A percentile compares a stretch with the other conserved stretches of the same genome.
These are phyloP conservation scores for Boletus reticulatus DNA, from an alignment of 768 basidiomycete species.

Conservation along the genomic window DNA sequence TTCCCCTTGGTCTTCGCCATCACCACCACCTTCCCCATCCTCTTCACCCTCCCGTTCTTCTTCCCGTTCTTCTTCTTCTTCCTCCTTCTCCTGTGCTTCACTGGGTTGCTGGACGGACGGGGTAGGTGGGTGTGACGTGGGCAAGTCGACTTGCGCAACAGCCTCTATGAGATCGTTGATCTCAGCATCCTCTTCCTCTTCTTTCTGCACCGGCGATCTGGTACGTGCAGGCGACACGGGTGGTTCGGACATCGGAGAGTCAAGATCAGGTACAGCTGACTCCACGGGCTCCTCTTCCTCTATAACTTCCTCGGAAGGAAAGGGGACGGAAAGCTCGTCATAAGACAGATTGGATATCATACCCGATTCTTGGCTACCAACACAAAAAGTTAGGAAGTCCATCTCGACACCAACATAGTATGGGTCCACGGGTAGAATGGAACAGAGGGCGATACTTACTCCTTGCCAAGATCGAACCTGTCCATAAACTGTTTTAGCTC, in stretches of 20 bases:
- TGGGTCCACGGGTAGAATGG: neutral
- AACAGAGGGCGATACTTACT: constrained; percentile 36
- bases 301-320: constrained; percentile 8
- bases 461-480: constrained; percentile 51
- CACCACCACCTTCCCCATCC: constrained; percentile 14
- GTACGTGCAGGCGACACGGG: constrained; percentile 26
- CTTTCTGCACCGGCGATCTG: constrained; percentile 22
- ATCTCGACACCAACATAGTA: constrained; percentile 1
- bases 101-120: constrained; percentile 13
- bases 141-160: constrained; percentile 11
- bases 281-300: constrained; percentile 12
- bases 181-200: constrained; percentile 27
- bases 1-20: constrained; percentile 10
- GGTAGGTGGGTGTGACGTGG: constrained; percentile 13
- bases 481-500: constrained; percentile 50
- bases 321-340: constrained; percentile 27
- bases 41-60: constrained; percentile 7
- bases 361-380: constrained; percentile 39
- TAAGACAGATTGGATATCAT: constrained; percentile 39
- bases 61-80: constrained; percentile 17
- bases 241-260: constrained; percentile 34
- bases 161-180: constrained; percentile 13
- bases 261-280: constrained; percentile 18
- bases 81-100: constrained; percentile 7
- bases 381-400: constrained; percentile 3